Percentiles rank a stretch among this genome's conserved stretches.
These are phyloP conservation scores for Euphorbia schlechtendalii DNA, from an alignment of 441 rosid genomes.

Conservation along the genomic window DNA sequence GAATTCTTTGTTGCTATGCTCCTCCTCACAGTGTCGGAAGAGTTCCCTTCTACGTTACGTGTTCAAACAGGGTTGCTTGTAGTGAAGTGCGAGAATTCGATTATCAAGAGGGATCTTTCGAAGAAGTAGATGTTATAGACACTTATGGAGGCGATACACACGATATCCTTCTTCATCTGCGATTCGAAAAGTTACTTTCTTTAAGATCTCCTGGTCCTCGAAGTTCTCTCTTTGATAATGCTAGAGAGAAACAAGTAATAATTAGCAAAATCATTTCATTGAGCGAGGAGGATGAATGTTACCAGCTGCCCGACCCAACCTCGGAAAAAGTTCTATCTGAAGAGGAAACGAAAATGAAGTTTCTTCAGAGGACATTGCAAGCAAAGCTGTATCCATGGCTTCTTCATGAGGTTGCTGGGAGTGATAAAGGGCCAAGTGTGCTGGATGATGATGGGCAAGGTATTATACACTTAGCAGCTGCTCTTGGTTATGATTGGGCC, in stretches of 20 bases:
- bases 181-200: slow-evolving; percentile 51
- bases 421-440: slow-evolving; percentile 70
- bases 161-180: slow-evolving; percentile 46
- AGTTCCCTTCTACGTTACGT: slow-evolving; percentile 84
- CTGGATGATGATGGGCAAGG: slow-evolving; percentile 83
- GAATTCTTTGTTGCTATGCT: slow-evolving; percentile 69
- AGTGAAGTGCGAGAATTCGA: slow-evolving; percentile 96
- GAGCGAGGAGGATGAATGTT: slow-evolving; percentile 57
- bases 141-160: slow-evolving; percentile 29
- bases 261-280: slow-evolving; percentile 48
- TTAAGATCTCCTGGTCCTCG: slow-evolving; percentile 28
- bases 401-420: slow-evolving; percentile 55
- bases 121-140: slow-evolving; percentile 36
- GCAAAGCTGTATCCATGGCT: slow-evolving; percentile 71
- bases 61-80: slow-evolving; percentile 89
- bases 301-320: slow-evolving; percentile 27
- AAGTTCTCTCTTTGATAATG: slow-evolving; percentile 31
- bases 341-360: slow-evolving; percentile 32
- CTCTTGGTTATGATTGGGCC: slow-evolving; percentile 91
- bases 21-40: slow-evolving; percentile 63
- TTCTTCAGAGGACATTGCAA: slow-evolving; percentile 45
- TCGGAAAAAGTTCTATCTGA: slow-evolving; percentile 27
- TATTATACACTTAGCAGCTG: slow-evolving; percentile 75
- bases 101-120: slow-evolving; percentile 40
- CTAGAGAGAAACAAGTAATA: slow-evolving; percentile 39